Evolutionary conservation across 2,329 filamentous ascomycete genomes (phyloP).

Genomic region (Pseudogymnoascus verrucosus): DNA sequence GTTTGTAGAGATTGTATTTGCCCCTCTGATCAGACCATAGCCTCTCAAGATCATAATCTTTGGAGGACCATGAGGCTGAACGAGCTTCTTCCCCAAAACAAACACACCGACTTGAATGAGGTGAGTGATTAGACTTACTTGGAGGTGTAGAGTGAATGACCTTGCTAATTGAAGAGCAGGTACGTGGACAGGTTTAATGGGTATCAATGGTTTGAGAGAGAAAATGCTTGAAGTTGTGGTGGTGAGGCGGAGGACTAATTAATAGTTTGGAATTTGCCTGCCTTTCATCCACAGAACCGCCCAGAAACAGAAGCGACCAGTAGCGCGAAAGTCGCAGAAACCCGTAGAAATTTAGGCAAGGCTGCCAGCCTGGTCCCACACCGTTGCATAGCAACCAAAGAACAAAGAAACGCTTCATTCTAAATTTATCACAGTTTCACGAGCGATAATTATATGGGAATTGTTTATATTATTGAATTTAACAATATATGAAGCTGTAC

Average conservation of each 20-base stretch:
- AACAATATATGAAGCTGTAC: not conserved
- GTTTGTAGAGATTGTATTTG: not conserved
- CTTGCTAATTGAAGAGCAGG: slow-evolving; percentile 10
- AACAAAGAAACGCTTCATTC: not conserved
- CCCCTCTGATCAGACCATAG: not conserved
- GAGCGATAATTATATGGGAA: not conserved
- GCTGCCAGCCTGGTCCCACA: slow-evolving; percentile 7
- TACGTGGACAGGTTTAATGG: slow-evolving; percentile 4
- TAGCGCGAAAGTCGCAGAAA: slow-evolving; percentile 11
- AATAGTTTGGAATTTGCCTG: slow-evolving; percentile 10
- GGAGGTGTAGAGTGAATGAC: not conserved
- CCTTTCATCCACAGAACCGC: slow-evolving; percentile 8
- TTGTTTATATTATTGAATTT: not conserved
- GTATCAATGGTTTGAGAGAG: slow-evolving; percentile 10
- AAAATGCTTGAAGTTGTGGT: slow-evolving; percentile 5
- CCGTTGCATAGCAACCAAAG: slow-evolving; percentile 6
- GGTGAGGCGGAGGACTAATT: slow-evolving; percentile 9
- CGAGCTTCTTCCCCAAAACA: not conserved
- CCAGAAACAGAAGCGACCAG: slow-evolving; percentile 10
- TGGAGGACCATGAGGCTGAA: not conserved
- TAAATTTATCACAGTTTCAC: not conserved
- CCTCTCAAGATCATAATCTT: not conserved
- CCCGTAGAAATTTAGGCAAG: slow-evolving; percentile 10
- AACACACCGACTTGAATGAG: not conserved
- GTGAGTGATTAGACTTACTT: slow-evolving; percentile 6